A percentile compares a stretch with the other conserved stretches of the same genome.
Evolutionary conservation across 2,329 filamentous ascomycete genomes (phyloP).

Genomic region (Sporothrix phasma): DNA sequence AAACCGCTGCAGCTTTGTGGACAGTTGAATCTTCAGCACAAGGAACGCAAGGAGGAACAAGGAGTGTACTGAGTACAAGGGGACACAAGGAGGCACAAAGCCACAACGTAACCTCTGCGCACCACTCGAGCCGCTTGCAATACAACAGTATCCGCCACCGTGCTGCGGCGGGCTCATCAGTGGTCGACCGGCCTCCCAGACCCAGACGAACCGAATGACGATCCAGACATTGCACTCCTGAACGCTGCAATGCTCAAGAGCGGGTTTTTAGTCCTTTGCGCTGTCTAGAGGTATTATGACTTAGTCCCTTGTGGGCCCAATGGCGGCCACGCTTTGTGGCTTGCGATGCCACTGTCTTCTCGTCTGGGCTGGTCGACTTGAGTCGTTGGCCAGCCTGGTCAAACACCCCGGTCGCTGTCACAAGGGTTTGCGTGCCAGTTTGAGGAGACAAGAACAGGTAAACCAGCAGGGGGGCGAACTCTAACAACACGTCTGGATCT

Average conservation of each 20-base stretch:
- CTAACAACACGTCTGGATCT: conserved; percentile 1
- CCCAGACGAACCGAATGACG: neutral
- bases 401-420: conserved; percentile 4
- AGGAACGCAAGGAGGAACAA: too few relatives aligned
- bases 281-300: too few relatives aligned
- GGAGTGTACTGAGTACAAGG: neutral
- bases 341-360: conserved; percentile 15
- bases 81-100: neutral
- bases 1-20: conserved; percentile 10
- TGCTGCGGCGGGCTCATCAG: neutral
- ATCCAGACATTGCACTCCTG: conserved; percentile 9
- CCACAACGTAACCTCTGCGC: neutral
- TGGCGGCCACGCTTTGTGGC: neutral
- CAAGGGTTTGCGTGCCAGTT: conserved; percentile 11
- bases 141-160: conserved; percentile 8
- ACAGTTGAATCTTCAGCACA: neutral
- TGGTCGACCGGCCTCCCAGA: neutral
- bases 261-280: neutral
- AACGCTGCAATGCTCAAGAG: conserved; percentile 10
- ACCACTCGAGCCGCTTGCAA: conserved; percentile 6
- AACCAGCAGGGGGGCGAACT: conserved; percentile 5
- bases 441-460: neutral
- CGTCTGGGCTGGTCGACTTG: neutral
- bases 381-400: neutral
- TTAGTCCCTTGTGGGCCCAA: conserved; percentile 10